Conservation (phyloP, 202 grass and related monocot species). For the Carex arenaria region DNA sequence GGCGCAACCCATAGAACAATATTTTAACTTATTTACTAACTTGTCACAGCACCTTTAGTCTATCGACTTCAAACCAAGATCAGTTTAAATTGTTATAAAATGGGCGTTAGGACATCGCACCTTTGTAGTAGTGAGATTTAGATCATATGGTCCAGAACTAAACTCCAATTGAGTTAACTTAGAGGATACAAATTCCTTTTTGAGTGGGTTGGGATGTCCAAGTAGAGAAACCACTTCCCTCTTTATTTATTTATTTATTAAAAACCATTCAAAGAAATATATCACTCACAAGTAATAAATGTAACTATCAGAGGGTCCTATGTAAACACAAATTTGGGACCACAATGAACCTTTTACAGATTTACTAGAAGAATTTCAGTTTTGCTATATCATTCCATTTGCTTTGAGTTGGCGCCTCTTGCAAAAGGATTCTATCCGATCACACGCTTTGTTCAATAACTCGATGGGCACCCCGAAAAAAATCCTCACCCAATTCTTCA, state of each 20-base stretch:
- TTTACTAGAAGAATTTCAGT: background rate
- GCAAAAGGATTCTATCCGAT: conserved; percentile 77
- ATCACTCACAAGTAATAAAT: background rate
- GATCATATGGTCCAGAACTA: too few relatives aligned
- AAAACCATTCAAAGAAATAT: background rate
- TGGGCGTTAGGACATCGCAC: too few relatives aligned
- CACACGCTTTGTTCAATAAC: conserved; percentile 52
- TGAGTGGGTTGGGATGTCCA: too few relatives aligned
- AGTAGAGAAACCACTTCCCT: background rate
- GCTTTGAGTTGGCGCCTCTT: conserved; percentile 36
- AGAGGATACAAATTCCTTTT: too few relatives aligned
- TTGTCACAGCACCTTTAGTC: too few relatives aligned
- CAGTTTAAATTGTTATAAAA: too few relatives aligned
- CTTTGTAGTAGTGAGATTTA: too few relatives aligned
- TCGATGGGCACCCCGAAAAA: conserved; percentile 67
- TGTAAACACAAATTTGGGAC: conserved; percentile 5
- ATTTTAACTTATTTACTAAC: too few relatives aligned
- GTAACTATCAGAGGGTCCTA: background rate
- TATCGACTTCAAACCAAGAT: too few relatives aligned
- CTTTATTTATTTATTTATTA: background rate
- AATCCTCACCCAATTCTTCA: conserved; percentile 90
- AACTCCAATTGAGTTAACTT: too few relatives aligned
- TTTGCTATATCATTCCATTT: conserved; percentile 21
- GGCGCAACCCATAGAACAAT: rapidly evolving
- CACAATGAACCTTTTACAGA: background rate